Conservation (phyloP, 2,329 filamentous ascomycete genomes). For the Penicillium sp. region DNA sequence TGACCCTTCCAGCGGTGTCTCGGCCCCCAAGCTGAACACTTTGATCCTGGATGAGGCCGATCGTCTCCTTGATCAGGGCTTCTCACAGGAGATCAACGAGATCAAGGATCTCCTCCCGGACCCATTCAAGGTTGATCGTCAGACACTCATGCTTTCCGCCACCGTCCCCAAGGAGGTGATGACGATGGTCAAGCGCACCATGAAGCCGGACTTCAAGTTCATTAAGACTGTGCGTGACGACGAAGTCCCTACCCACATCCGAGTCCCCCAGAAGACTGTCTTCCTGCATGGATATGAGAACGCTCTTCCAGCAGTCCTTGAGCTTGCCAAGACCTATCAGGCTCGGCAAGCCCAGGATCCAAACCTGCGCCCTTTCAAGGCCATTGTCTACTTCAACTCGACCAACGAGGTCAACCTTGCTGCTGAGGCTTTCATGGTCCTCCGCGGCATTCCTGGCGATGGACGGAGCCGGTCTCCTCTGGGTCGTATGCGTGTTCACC, state of each 20-base stretch:
- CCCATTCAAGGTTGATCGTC: conserved; percentile 65
- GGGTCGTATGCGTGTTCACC: conserved; percentile 45
- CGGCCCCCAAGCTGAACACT: conserved; percentile 61
- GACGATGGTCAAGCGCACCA: conserved; percentile 71
- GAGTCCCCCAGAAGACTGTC: conserved; percentile 78
- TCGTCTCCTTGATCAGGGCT: conserved; percentile 68
- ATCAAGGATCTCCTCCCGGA: conserved; percentile 67
- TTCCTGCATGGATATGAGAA: conserved; percentile 71
- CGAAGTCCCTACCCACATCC: conserved; percentile 81
- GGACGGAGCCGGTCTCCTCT: conserved; percentile 30
- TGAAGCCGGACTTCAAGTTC: conserved; percentile 83
- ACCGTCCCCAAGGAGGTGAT: conserved; percentile 87
- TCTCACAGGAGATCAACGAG: conserved; percentile 64
- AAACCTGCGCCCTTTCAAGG: conserved; percentile 74
- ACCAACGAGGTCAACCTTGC: conserved; percentile 72
- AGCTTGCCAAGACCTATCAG: conserved; percentile 69
- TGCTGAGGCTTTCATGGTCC: conserved; percentile 58
- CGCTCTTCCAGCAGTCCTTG: conserved; percentile 72
- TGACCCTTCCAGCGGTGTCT: conserved; percentile 64
- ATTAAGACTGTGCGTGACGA: conserved; percentile 83
- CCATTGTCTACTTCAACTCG: conserved; percentile 88
- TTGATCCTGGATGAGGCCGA: conserved; percentile 69
- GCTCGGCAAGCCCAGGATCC: conserved; percentile 42
- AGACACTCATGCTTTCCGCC: conserved; percentile 94
- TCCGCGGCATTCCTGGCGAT: conserved; percentile 35